Evolutionary conservation across 352 stramenopile genomes (phyloP).

Genomic region (Pythium biforme): DNA sequence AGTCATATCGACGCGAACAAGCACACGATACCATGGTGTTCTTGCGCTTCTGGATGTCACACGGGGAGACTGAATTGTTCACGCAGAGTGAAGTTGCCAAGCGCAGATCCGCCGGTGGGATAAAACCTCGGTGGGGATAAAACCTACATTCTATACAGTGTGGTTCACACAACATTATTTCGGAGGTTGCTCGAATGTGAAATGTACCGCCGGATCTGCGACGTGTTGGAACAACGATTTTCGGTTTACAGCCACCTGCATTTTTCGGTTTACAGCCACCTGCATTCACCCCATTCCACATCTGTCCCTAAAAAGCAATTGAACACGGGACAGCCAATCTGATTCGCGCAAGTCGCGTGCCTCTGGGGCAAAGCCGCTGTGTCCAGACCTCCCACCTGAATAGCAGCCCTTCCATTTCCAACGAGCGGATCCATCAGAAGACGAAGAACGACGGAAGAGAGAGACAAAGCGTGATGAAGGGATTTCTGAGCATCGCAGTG

Average conservation of each 20-base stretch:
- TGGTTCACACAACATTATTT: not conserved
- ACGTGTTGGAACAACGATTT: not conserved
- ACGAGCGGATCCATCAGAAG: not conserved
- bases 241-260: no score
- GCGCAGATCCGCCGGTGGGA: not conserved
- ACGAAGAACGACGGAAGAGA: slow-evolving; percentile 3
- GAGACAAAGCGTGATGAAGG: not conserved
- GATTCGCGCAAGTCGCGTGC: slow-evolving; percentile 16
- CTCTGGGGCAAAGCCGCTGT: not conserved
- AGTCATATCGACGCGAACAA: not conserved
- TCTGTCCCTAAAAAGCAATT: not conserved
- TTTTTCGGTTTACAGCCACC: no score
- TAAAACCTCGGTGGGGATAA: not conserved
- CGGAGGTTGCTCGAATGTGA: not conserved
- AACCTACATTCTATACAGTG: not conserved
- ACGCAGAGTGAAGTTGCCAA: not conserved
- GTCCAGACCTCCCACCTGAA: not conserved
- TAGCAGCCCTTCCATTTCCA: slow-evolving; percentile 5
- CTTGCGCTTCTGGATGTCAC: not conserved
- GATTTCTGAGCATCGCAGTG: slow-evolving; percentile 1
- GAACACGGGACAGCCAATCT: slow-evolving; percentile 7
- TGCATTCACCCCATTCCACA: no score
- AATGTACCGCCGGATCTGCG: not conserved
- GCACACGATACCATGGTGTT: not conserved
- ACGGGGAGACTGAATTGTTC: not conserved